A percentile compares a stretch with the other conserved stretches of the same genome.
Conservation (phyloP, 2,329 filamentous ascomycete genomes). For the Alternaria conjuncta region DNA sequence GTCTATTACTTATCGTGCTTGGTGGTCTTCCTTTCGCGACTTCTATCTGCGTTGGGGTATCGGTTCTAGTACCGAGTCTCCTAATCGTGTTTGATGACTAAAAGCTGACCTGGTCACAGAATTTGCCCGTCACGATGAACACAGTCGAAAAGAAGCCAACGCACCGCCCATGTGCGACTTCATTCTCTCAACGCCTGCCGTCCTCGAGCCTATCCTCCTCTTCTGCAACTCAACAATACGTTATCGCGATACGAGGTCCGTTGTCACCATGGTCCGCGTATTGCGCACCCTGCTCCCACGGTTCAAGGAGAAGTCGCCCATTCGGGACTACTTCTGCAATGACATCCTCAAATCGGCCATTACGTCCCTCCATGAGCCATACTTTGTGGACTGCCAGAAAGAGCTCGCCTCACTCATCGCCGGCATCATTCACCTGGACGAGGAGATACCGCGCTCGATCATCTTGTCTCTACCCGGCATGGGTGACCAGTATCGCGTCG, state of each 20-base stretch:
- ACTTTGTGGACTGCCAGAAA: conserved; percentile 95
- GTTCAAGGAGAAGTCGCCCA: conserved; percentile 64
- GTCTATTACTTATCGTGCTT: neutral
- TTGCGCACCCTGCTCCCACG: conserved; percentile 84
- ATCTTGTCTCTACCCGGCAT: conserved; percentile 84
- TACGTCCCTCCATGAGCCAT: conserved; percentile 88
- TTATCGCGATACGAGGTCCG: conserved; percentile 88
- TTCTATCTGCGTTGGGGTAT: neutral
- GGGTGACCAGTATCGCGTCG: conserved; percentile 66
- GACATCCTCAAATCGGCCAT: conserved; percentile 91
- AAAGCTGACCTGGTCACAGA: conserved; percentile 23
- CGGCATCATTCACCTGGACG: conserved; percentile 80
- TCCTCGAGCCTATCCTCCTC: conserved; percentile 86
- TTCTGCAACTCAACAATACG: conserved; percentile 91
- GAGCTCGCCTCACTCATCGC: conserved; percentile 89
- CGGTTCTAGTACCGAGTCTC: neutral
- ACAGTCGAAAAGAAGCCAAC: conserved; percentile 42
- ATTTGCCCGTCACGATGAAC: conserved; percentile 38
- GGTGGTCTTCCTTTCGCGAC: neutral
- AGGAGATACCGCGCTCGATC: conserved; percentile 73
- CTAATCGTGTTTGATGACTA: neutral
- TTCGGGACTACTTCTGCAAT: conserved; percentile 87
- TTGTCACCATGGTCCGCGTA: conserved; percentile 83
- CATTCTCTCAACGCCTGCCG: conserved; percentile 75
- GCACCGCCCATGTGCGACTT: conserved; percentile 78